Base-by-base conservation (phyloP, 352 stramenopile genomes). In the Pythium chondricola region DNA sequence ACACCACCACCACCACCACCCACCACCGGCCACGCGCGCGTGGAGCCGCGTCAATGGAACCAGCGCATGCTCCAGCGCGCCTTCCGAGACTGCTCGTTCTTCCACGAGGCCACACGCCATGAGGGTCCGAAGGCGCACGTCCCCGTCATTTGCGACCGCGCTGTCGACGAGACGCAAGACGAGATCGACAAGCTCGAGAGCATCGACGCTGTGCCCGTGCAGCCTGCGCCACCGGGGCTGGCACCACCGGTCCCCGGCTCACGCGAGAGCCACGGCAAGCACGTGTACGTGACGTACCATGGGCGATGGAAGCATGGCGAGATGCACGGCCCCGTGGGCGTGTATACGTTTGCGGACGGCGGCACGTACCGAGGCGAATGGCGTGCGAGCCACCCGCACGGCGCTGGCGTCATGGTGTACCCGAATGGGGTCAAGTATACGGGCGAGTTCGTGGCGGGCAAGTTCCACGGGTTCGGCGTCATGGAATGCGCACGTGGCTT, bases 81-180 rank as follows among this genome's bases (percentile, higher is more conserved):
- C 0, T 89, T 87, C 55, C 72, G 74, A 33, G 69, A 84, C 33
- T 85, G 70, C 48, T 89, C 74, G 6, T 89, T 89, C 47, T 62
- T 67, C 32, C 47, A 74, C 39, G 52, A 74, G 21, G 60, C 67
- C 38, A 48, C 44, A 1, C 68, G 63, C 30, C 56, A 62, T 18
- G 29, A 33, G 18, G 66, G 67, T 9, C 47, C 37, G 7, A 50
- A 63, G 22, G 55, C 51, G 4, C 54, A 50, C 3, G 57, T 65
- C 7, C 43, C 16, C 0, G 56, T 58, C 24, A 43, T 74, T 8
- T 48, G 69, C 17, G 60, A 79, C 44, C 51, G 58, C 31, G 73
- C 78, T 7, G 71, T 73, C 18, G 63, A 60, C 17, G 48, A 48
- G 7, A 58, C 48, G 3, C 48, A 63, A 21, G 49, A 32, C 13